These are phyloP conservation scores for Arbutus unedo DNA, from an alignment of 148 eudicot genomes.

Conservation along the genomic window DNA sequence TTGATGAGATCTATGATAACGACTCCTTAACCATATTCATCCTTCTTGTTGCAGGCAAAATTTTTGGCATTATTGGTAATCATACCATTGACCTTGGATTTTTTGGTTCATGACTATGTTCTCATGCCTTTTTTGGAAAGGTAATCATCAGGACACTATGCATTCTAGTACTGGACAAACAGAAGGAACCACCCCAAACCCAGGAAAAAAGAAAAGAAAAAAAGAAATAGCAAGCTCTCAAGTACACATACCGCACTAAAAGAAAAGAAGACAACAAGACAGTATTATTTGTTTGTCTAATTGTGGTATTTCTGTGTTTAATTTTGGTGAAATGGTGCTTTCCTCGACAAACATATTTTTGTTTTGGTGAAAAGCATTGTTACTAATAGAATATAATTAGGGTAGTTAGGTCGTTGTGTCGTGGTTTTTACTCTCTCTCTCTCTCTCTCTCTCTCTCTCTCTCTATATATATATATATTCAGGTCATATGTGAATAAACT, in stretches of 20 bases:
- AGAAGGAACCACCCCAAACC: background rate
- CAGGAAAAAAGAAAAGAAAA: background rate
- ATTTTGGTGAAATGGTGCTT: background rate
- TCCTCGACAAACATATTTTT: background rate
- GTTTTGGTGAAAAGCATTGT: background rate
- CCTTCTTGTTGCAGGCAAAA: constrained; percentile 69
- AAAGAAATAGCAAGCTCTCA: background rate
- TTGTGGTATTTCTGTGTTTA: background rate
- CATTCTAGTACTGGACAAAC: background rate
- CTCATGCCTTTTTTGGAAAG: constrained; percentile 98
- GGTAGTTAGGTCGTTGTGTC: no score
- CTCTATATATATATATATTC: no score
- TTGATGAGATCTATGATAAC: background rate
- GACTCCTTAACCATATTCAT: constrained; percentile 10
- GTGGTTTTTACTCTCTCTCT: no score
- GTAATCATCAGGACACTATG: constrained; percentile 33
- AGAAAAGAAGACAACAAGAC: background rate
- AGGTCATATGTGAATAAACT: no score
- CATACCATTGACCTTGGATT: constrained; percentile 82
- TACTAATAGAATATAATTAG: no score
- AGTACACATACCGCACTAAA: background rate
- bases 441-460: no score
- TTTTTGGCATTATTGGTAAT: constrained; percentile 77
- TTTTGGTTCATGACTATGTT: constrained; percentile 87
- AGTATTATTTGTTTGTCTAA: background rate